Evolutionary conservation across 345 rosid genomes (phyloP).

Genomic region (Citrus reticulata): DNA sequence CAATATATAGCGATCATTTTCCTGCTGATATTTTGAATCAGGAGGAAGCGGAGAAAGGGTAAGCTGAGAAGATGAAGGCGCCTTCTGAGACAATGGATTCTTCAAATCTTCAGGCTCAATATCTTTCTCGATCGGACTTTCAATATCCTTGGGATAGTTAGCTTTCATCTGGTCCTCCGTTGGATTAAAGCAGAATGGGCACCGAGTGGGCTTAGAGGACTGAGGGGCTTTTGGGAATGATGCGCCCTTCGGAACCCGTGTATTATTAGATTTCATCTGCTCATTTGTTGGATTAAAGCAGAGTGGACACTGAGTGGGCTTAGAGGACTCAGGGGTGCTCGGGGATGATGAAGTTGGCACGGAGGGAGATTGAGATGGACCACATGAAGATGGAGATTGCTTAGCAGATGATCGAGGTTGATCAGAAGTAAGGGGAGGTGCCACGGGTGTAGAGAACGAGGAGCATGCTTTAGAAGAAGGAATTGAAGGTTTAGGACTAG

Average conservation of each 20-base stretch:
- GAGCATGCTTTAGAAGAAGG: background rate
- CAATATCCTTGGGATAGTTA: conserved; percentile 5
- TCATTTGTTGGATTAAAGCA: background rate
- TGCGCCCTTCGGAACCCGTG: too few species aligned
- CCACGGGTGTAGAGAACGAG: background rate
- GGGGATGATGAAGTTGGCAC: too few species aligned
- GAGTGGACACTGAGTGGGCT: background rate
- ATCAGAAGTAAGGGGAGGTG: background rate
- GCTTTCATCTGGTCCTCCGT: background rate
- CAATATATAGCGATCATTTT: background rate
- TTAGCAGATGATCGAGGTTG: background rate
- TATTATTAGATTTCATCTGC: background rate
- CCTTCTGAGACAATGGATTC: background rate
- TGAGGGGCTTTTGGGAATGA: background rate
- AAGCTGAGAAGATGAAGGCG: conserved; percentile 5
- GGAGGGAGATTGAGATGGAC: too few species aligned
- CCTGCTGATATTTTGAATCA: background rate
- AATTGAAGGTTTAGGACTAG: background rate
- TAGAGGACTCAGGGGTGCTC: background rate
- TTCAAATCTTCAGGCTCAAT: too few species aligned
- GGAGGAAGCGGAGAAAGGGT: conserved; percentile 1
- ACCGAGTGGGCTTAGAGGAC: background rate
- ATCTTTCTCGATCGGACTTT: conserved; percentile 12
- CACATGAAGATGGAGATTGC: background rate
- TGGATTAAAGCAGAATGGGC: background rate